These are phyloP conservation scores for Fraxinus americana DNA, from an alignment of 257 asterid species.

Conservation along the genomic window DNA sequence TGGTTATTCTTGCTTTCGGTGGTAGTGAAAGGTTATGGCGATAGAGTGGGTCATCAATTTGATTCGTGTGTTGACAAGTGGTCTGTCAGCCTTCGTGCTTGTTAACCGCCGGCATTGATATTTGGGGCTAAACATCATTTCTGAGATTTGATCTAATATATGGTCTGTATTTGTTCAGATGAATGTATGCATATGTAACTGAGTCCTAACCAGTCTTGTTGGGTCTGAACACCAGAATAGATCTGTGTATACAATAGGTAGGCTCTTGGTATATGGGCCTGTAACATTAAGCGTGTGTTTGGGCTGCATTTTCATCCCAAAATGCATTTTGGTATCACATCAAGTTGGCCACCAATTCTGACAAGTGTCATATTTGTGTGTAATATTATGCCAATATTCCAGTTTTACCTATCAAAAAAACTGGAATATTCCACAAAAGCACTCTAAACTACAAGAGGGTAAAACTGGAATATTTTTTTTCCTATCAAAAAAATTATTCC, in stretches of 20 bases:
- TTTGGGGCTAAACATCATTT: not conserved
- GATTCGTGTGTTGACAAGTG: not conserved
- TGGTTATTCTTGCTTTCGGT: not conserved
- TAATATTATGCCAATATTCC: too few relatives aligned
- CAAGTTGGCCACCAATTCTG: too few relatives aligned
- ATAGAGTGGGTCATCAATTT: not conserved
- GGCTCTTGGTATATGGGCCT: not conserved
- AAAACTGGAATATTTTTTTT: too few relatives aligned
- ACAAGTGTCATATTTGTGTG: too few relatives aligned
- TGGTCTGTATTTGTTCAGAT: not conserved
- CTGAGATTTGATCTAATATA: not conserved
- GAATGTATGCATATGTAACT: not conserved
- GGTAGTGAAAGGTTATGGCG: not conserved
- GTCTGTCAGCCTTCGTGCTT: not conserved
- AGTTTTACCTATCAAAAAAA: too few relatives aligned
- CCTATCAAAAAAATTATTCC: too few relatives aligned
- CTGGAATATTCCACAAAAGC: too few relatives aligned
- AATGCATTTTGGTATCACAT: too few relatives aligned
- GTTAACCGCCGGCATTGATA: not conserved
- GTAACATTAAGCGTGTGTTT: not conserved
- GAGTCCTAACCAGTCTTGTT: not conserved
- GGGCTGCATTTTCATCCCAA: too few relatives aligned
- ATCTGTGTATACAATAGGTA: not conserved
- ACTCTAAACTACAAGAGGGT: too few relatives aligned
- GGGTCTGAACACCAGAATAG: not conserved